Percentiles rank a stretch among this genome's conserved stretches.
phyloP scores from a whole-genome alignment of 1,284 basidiomycete genomes.

The Cryptococcus depauperatus region DNA sequence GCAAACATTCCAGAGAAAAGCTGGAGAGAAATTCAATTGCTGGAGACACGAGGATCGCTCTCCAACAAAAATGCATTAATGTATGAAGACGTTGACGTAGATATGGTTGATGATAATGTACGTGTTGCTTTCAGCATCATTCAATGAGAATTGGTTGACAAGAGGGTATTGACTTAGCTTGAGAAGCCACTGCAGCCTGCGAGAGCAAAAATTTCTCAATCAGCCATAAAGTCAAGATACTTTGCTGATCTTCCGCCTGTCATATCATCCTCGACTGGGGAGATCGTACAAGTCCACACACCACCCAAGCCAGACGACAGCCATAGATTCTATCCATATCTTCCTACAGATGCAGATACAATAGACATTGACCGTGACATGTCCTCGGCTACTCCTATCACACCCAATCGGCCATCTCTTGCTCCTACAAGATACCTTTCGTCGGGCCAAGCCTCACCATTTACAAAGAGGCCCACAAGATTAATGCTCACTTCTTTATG shows the following conservation, averaged over 20 bases:
- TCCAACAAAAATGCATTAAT: too few species aligned
- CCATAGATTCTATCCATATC: not conserved
- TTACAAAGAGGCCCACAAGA: not conserved
- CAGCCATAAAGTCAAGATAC: not conserved
- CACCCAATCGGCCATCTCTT: not conserved
- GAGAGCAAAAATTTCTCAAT: not conserved
- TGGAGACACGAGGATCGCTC: slow-evolving; percentile 8
- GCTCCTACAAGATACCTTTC: not conserved
- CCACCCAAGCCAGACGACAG: not conserved
- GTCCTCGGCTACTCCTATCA: not conserved
- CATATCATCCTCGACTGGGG: not conserved
- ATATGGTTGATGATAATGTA: not conserved
- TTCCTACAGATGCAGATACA: not conserved
- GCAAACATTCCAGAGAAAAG: slow-evolving; percentile 6
- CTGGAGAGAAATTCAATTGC: slow-evolving; percentile 12
- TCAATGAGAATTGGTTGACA: too few species aligned
- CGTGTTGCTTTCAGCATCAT: not conserved
- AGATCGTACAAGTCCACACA: not conserved
- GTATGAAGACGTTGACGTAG: slow-evolving; percentile 2
- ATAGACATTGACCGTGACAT: not conserved
- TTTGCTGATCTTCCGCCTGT: not conserved
- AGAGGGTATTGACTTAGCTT: too few species aligned
- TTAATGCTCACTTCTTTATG: not conserved
- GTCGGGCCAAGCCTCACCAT: not conserved
- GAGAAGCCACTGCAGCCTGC: not conserved